phyloP scores from a whole-genome alignment of 2,329 filamentous ascomycete species.

The Cercospora zeina region DNA sequence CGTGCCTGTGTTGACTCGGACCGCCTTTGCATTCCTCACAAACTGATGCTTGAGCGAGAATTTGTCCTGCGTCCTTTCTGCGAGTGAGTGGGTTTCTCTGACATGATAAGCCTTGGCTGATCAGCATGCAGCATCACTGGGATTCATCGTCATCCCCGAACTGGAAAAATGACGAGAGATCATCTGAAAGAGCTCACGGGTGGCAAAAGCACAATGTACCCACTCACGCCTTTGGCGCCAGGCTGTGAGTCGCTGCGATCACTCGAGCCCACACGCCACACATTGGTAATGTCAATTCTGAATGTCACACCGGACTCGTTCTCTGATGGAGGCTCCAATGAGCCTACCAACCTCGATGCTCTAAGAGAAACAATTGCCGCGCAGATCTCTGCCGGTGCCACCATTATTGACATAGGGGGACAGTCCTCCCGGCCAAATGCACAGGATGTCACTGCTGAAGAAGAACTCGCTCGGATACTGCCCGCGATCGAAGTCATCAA shows the following conservation, averaged over 20 bases:
- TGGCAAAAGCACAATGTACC: conserved; percentile 39
- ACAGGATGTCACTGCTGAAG: conserved; percentile 64
- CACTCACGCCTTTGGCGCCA: conserved; percentile 45
- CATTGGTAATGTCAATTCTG: conserved; percentile 87
- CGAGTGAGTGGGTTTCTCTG: conserved; percentile 56
- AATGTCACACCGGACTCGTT: conserved; percentile 97
- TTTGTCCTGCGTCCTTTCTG: conserved; percentile 88
- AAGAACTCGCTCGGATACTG: conserved; percentile 76
- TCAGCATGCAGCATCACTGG: conserved; percentile 3
- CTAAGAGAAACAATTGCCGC: conserved; percentile 60
- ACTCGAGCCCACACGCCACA: conserved; percentile 57
- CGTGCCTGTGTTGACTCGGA: conserved; percentile 60
- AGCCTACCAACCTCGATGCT: conserved; percentile 46
- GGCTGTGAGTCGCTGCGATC: conserved; percentile 59
- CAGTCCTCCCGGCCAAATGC: conserved; percentile 85
- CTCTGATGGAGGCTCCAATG: conserved; percentile 78
- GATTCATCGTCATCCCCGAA: neutral
- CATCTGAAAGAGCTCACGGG: conserved; percentile 42
- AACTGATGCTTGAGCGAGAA: conserved; percentile 81
- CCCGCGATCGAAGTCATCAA: conserved; percentile 77
- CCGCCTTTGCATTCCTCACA: conserved; percentile 80
- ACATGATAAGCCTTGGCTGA: neutral
- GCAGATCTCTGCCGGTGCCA: conserved; percentile 69
- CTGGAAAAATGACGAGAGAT: conserved; percentile 38
- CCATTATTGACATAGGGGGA: conserved; percentile 88